Evolutionary conservation across 257 asterid species (phyloP).

Genomic region (Plantago elongata): DNA sequence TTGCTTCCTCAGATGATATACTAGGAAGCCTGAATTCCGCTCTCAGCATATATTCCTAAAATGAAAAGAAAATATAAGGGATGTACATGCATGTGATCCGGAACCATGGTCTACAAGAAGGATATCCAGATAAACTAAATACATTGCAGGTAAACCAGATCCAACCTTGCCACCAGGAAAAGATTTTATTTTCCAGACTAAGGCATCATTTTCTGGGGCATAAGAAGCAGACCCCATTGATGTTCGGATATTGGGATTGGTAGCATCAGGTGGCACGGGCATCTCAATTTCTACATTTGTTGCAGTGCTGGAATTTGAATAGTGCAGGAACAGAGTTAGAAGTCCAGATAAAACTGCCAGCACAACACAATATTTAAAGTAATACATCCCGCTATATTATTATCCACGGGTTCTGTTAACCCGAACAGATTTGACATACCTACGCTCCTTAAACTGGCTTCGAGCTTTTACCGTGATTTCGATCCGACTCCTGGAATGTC

Average conservation of each 20-base stretch:
- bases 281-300: slow-evolving; percentile 95
- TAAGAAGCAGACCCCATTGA: slow-evolving; percentile 98
- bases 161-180: slow-evolving; percentile 99
- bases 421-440: slow-evolving; percentile 38
- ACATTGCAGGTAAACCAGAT: slow-evolving; percentile 8
- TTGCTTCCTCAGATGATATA: slow-evolving; percentile 77
- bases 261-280: slow-evolving; percentile 95
- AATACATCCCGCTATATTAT: neutral
- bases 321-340: slow-evolving; percentile 20
- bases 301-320: slow-evolving; percentile 76
- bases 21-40: slow-evolving; percentile 98
- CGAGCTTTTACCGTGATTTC: slow-evolving; percentile 86
- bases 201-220: slow-evolving; percentile 92
- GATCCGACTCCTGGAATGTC: slow-evolving; percentile 90
- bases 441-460: slow-evolving; percentile 98
- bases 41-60: slow-evolving; percentile 93
- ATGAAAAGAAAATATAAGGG: slow-evolving; percentile 9
- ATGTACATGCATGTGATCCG: neutral
- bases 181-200: slow-evolving; percentile 95
- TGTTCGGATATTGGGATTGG: slow-evolving; percentile 92
- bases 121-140: slow-evolving; percentile 1
- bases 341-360: slow-evolving; percentile 15
- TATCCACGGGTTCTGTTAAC: slow-evolving; percentile 8
- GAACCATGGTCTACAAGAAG: slow-evolving; percentile 1
- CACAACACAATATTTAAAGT: neutral